These are phyloP conservation scores for Ensete ventricosum DNA, from an alignment of 176 grass and related monocot species.

Conservation along the genomic window DNA sequence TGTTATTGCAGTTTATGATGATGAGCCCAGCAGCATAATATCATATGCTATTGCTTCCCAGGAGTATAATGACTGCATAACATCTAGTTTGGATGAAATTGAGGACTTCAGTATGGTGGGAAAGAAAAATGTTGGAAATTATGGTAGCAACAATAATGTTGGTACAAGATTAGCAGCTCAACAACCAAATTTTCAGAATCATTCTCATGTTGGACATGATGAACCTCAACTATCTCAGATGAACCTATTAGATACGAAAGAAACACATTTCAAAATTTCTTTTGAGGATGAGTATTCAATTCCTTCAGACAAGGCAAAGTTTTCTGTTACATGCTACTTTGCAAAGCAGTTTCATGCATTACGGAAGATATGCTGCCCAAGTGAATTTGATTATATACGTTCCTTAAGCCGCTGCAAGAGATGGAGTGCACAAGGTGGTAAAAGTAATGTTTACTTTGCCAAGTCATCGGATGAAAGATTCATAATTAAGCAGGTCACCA, in stretches of 20 bases:
- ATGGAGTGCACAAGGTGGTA: constrained; percentile 87
- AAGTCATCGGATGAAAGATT: constrained; percentile 92
- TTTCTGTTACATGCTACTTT: constrained; percentile 83
- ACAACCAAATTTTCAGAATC: neutral
- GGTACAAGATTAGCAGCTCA: neutral
- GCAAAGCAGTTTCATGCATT: constrained; percentile 67
- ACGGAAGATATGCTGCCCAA: constrained; percentile 57
- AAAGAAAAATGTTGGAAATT: neutral
- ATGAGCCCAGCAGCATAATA: constrained; percentile 77
- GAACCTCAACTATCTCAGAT: constrained; percentile 30
- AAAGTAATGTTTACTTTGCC: constrained; percentile 96
- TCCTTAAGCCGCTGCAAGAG: constrained; percentile 78
- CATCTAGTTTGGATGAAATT: constrained; percentile 19
- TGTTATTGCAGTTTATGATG: constrained; percentile 76
- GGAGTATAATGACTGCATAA: constrained; percentile 50
- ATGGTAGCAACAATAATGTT: neutral
- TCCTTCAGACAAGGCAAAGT: constrained; percentile 61
- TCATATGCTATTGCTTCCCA: constrained; percentile 69
- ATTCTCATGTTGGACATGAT: constrained; percentile 17
- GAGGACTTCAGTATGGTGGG: neutral
- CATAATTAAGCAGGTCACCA: constrained; percentile 86
- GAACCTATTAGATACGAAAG: constrained; percentile 37
- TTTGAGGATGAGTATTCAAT: constrained; percentile 65
- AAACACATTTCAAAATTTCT: constrained; percentile 54
- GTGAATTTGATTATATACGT: constrained; percentile 63